Evolutionary conservation across 768 basidiomycete genomes (phyloP), one percentile per base, ranked within the genome.

Genomic region (Leccinum barrowsii): DNA sequence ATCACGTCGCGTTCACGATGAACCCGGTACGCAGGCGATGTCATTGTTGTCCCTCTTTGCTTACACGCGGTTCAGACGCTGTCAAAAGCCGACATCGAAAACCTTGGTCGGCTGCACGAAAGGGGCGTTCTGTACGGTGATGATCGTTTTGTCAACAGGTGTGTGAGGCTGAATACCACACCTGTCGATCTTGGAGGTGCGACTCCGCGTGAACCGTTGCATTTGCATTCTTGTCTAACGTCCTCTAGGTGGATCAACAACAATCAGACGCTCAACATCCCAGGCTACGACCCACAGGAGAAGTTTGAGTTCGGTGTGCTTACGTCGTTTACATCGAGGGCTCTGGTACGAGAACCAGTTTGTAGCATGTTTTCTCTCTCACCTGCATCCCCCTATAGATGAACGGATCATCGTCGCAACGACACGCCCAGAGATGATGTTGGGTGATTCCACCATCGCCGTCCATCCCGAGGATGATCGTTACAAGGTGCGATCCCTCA

Each of bases 71-170:
- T 28, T 28, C 28, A 8, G 86, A 76, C 76, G 63, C 82, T 92
- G 30, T 92, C 89, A 2, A 30, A 84, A 75, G 94, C 94, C 34
- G 96, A 98, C 37, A 79, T 86, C 28, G 94, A 98, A 72, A 91
- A 85, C 4, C 98, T 99, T 75, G 94, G 92, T 72, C 80, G 81
- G 35, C 76, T 99, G 30, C 89, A 94, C 65, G 95, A 98, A 70
- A 90, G 92, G 35, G 94, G 95, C 3, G 82, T 92, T 63, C 70
- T 99, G 50, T 98, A 98, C 73, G 90, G 97, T 32, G 95, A 94
- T 2, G 98, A 98, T 68, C 87, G 95, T 22, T 82, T 99, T 42
- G 96, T 98, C 59, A 97, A 98, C 68, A 98, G 97, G 96, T 99
- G 96, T 77, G 91, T 94, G 28, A 30, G 28, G 28, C 28, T 30